Evolutionary conservation across 768 basidiomycete genomes (phyloP).

Genomic region (Agrocybe pediades): DNA sequence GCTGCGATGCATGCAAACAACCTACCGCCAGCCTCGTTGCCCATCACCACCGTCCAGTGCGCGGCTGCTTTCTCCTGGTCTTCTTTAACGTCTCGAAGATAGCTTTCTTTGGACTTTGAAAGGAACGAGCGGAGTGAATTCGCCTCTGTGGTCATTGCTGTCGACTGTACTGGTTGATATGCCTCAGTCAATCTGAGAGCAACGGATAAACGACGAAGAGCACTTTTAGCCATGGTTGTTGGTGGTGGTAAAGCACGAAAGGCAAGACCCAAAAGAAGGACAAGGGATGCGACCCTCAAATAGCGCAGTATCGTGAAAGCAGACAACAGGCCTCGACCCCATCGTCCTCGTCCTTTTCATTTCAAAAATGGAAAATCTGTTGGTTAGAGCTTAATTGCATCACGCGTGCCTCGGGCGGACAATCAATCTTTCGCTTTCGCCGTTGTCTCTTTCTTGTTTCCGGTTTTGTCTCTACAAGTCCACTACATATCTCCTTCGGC

Average conservation of each 20-base stretch:
- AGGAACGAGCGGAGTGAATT: constrained; percentile 32
- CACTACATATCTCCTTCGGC: no score
- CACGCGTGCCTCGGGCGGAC: no score
- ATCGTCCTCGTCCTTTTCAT: no score
- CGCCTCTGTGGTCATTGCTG: constrained; percentile 14
- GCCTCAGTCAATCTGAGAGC: constrained; percentile 32
- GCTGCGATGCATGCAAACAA: constrained; percentile 2
- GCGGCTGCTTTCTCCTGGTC: constrained; percentile 44
- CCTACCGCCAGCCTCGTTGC: constrained; percentile 95
- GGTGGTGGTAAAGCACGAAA: background rate
- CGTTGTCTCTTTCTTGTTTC: no score
- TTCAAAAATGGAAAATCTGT: no score
- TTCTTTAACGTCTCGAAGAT: constrained; percentile 54
- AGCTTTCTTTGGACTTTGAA: constrained; percentile 51
- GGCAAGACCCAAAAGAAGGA: constrained; percentile 6
- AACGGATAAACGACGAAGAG: constrained; percentile 39
- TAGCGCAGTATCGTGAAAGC: constrained; percentile 10
- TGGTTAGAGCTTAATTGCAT: no score
- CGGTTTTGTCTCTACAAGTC: no score
- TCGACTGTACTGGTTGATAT: constrained; percentile 20
- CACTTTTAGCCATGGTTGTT: constrained; percentile 22
- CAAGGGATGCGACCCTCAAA: constrained; percentile 9
- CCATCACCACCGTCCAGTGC: constrained; percentile 85
- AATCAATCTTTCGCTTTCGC: no score
- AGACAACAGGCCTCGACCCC: background rate